These are phyloP conservation scores for Amoebophrya sp. DNA, from an alignment of 169 alveolate genomes.

Conservation along the genomic window DNA sequence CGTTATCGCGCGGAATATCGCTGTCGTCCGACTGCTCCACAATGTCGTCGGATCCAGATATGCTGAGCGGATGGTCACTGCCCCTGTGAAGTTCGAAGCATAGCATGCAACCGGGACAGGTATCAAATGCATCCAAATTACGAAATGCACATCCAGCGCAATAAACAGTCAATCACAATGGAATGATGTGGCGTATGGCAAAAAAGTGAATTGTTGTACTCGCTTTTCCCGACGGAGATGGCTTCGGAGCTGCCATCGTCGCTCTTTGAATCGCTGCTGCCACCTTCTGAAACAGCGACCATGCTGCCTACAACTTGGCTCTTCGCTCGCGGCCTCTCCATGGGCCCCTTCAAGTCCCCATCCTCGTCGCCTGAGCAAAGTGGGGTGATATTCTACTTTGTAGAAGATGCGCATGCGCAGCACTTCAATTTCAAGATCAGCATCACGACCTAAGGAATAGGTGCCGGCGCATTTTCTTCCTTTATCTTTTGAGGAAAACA, in stretches of 20 bases:
- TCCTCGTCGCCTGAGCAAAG: constrained; percentile 4
- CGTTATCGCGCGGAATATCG: neutral
- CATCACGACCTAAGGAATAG: too few species aligned
- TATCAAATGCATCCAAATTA: too few species aligned
- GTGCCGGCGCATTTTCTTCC: too few species aligned
- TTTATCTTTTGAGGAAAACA: too few species aligned
- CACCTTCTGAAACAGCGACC: neutral
- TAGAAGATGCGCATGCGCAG: too few species aligned
- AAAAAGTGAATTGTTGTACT: too few species aligned
- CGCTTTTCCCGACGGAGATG: constrained; percentile 9
- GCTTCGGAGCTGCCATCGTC: neutral
- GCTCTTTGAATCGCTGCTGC: neutral
- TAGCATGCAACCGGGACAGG: too few species aligned
- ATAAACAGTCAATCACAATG: too few species aligned
- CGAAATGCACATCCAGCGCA: too few species aligned
- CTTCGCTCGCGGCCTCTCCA: neutral
- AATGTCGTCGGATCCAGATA: neutral
- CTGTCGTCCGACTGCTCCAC: neutral
- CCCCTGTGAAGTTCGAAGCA: neutral
- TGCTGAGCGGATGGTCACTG: neutral
- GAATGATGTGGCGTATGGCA: too few species aligned
- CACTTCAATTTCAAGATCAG: too few species aligned
- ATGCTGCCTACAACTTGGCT: neutral
- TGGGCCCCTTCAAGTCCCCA: neutral
- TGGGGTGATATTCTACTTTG: too few species aligned